phyloP scores from a whole-genome alignment of 1,139 yeast genomes.

The Candida tetrigidarum region DNA sequence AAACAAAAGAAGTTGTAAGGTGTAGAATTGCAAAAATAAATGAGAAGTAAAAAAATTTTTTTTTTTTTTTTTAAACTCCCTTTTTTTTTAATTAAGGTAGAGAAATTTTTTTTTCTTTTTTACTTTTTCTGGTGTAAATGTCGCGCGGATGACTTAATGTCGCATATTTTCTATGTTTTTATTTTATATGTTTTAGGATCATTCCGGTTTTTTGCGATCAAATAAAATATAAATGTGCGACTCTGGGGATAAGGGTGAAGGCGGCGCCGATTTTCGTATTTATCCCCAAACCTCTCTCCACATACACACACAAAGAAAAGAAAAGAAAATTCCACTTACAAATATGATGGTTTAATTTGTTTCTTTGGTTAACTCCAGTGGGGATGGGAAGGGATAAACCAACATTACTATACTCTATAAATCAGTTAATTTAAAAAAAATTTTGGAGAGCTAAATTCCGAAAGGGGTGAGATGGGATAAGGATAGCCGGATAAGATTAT shows the following conservation, averaged over 20 bases:
- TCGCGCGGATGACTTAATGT: slow-evolving; percentile 3
- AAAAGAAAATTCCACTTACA: too few species aligned
- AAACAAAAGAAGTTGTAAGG: slow-evolving; percentile 5
- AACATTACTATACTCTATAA: too few species aligned
- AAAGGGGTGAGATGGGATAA: neutral
- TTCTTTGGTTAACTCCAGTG: neutral
- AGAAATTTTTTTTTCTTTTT: neutral
- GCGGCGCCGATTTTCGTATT: neutral
- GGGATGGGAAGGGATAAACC: too few species aligned
- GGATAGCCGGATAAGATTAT: neutral
- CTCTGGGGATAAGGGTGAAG: neutral
- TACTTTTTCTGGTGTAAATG: neutral
- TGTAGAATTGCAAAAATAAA: neutral
- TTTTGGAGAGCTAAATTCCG: slow-evolving; percentile 1
- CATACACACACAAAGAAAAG: neutral
- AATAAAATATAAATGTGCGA: neutral
- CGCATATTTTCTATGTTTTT: slow-evolving; percentile 1
- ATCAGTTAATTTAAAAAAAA: neutral
- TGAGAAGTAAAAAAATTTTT: neutral
- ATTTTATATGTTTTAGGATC: neutral
- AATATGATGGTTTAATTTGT: too few species aligned
- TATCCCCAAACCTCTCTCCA: neutral
- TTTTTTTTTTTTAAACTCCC: neutral
- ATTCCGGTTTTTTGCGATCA: slow-evolving; percentile 7
- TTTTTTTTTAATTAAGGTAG: too few species aligned